Base-by-base conservation (phyloP, 805 yeast genomes). In the Nakazawaea siamensis region DNA sequence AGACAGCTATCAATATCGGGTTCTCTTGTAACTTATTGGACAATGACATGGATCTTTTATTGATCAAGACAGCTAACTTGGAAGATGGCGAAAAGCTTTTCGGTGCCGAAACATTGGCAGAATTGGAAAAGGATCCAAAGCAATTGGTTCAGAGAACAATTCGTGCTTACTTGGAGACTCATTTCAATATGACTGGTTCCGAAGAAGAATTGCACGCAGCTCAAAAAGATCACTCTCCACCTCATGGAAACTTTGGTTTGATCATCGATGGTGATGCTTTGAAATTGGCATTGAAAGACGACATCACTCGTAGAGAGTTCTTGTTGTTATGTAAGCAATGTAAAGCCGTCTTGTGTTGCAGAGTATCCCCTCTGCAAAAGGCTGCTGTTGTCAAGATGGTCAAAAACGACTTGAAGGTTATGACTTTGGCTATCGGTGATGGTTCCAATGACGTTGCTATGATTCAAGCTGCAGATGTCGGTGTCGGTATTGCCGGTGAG, bases 391-490 rank as follows among this genome's bases (percentile, higher is more conserved):
- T 81, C 16, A 65, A 61, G 41, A 55, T 77, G 60, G 87, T 82
- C 18, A 79, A 79, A 50, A 60, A 66, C 20, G 66, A 68, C 7
- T 65, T 82, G 45, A 68, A 69, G 33, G 92, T 82, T 23, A 80
- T 80, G 76, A 80, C 92, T 0, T 63, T 82, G 38, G 85, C 90
- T 0, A 75, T 82, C 51, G 94, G 94, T 21, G 94, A 82, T 52
- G 94, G 94, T 43, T 84, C 92, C 18, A 82, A 82, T 50, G 94
- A 82, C 54, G 92, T 82, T 33, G 83, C 92, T 7, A 82, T 82
- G 94, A 83, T 82, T 43, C 90, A 81, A 49, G 81, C 84, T 23
- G 90, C 94, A 4, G 80, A 83, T 52, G 76, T 83, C 23, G 94
- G 94, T 38, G 79, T 83, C 25, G 94, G 94, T 43, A 81, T 82